Conservation (phyloP, 257 asterid species). For the Solanum okadae region DNA sequence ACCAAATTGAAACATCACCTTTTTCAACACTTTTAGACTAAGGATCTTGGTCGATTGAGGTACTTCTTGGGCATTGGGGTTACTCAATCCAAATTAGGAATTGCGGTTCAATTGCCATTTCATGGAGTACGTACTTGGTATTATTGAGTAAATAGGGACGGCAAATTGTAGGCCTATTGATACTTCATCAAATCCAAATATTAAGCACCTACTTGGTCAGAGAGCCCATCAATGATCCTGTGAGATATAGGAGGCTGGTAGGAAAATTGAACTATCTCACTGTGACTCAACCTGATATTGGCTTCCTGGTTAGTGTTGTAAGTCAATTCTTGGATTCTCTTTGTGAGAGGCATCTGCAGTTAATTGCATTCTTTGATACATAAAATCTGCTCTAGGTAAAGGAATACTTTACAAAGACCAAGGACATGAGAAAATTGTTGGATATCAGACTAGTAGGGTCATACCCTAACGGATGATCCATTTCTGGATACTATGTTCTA, state of each 20-base stretch:
- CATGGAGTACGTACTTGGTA: background rate
- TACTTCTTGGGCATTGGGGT: background rate
- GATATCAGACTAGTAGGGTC: background rate
- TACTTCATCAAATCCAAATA: background rate
- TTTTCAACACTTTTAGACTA: background rate
- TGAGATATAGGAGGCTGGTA: background rate
- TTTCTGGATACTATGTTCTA: background rate
- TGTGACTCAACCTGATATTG: background rate
- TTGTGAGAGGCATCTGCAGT: background rate
- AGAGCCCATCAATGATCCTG: background rate
- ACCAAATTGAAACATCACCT: background rate
- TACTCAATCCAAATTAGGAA: background rate
- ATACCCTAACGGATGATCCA: background rate
- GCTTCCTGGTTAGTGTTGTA: background rate
- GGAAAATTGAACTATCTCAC: background rate
- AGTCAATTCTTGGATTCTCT: background rate
- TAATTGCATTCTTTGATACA: background rate
- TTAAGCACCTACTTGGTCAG: background rate
- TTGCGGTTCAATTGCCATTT: background rate
- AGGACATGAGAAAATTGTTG: background rate
- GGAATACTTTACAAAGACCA: background rate
- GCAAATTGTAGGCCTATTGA: background rate
- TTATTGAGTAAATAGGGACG: background rate
- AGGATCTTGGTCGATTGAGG: background rate
- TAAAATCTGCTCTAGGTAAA: background rate